A percentile compares a stretch with the other conserved stretches of the same genome.
phyloP scores from a whole-genome alignment of 2,329 filamentous ascomycete genomes.

The Cytospora chrysosperma region DNA sequence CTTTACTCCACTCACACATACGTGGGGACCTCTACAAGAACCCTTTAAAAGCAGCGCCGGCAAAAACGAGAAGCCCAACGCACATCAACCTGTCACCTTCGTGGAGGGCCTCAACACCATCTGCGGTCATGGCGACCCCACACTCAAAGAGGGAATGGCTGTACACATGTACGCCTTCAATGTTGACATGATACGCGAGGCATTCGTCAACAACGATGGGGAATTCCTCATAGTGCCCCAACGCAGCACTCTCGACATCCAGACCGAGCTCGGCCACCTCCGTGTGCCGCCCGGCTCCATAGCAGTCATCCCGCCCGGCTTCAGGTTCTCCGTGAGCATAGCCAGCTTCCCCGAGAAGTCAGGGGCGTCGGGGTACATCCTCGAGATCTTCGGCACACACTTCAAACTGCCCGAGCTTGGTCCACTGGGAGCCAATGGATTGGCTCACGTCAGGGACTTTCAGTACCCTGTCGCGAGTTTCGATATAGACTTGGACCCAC shows the following conservation, averaged over 20 bases:
- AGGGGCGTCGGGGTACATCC: constrained; percentile 42
- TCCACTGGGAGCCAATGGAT: constrained; percentile 61
- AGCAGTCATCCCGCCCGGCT: constrained; percentile 61
- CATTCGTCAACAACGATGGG: constrained; percentile 57
- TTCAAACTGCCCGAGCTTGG: constrained; percentile 65
- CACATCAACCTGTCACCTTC: constrained; percentile 32
- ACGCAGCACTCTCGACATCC: constrained; percentile 61
- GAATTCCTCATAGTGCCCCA: constrained; percentile 65
- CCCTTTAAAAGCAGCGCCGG: not conserved
- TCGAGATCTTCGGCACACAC: constrained; percentile 63
- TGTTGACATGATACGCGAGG: constrained; percentile 43
- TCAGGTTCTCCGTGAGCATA: constrained; percentile 58
- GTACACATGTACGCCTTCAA: constrained; percentile 50
- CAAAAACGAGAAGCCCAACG: not conserved
- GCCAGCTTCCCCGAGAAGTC: constrained; percentile 53
- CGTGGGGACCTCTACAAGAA: constrained; percentile 25
- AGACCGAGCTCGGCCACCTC: constrained; percentile 62
- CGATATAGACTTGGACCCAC: constrained; percentile 34
- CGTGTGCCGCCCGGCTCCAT: constrained; percentile 63
- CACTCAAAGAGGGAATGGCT: constrained; percentile 48
- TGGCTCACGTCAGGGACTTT: constrained; percentile 65
- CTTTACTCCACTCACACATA: constrained; percentile 27
- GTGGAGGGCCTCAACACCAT: constrained; percentile 48
- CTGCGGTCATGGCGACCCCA: constrained; percentile 50
- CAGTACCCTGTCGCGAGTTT: constrained; percentile 56